Percentiles rank a stretch among this genome's conserved stretches.
phyloP scores from a whole-genome alignment of 202 grass and related monocot species.

The Bolboschoenoplectus hybrid region DNA sequence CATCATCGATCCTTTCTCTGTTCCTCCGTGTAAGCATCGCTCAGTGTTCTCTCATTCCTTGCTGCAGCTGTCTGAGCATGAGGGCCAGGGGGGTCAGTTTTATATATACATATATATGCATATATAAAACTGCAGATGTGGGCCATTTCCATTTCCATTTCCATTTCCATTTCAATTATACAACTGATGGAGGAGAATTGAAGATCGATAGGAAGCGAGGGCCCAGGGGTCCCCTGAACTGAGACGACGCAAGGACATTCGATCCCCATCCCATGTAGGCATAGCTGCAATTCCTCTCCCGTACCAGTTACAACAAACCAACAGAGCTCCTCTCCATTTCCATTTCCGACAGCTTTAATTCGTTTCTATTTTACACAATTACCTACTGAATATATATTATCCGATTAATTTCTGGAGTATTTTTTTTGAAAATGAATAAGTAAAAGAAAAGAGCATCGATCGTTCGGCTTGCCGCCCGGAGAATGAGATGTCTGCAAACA shows the following conservation, averaged over 20 bases:
- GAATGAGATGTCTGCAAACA: background rate
- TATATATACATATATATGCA: background rate
- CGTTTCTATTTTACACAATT: no score
- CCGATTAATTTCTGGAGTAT: background rate
- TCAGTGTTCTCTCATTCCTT: slow-evolving; percentile 21
- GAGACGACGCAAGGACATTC: slow-evolving; percentile 29
- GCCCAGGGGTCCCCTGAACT: slow-evolving; percentile 39
- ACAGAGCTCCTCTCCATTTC: background rate
- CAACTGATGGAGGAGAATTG: slow-evolving; percentile 29
- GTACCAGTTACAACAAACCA: background rate
- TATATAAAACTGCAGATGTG: background rate
- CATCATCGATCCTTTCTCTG: slow-evolving; percentile 7
- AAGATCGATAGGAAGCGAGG: background rate
- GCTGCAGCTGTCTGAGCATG: background rate
- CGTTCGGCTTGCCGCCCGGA: background rate
- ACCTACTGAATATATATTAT: background rate
- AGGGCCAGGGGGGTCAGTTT: background rate
- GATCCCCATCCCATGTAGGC: background rate
- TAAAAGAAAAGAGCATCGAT: background rate
- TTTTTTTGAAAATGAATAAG: no score
- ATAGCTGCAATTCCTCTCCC: no score
- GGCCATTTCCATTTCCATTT: background rate
- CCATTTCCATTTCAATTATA: no score
- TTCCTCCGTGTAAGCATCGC: background rate
- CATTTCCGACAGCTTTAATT: background rate